Percentiles rank a stretch among this genome's conserved stretches.
phyloP scores from a whole-genome alignment of 1,284 basidiomycete species.

The Ceratobasidium sp. region DNA sequence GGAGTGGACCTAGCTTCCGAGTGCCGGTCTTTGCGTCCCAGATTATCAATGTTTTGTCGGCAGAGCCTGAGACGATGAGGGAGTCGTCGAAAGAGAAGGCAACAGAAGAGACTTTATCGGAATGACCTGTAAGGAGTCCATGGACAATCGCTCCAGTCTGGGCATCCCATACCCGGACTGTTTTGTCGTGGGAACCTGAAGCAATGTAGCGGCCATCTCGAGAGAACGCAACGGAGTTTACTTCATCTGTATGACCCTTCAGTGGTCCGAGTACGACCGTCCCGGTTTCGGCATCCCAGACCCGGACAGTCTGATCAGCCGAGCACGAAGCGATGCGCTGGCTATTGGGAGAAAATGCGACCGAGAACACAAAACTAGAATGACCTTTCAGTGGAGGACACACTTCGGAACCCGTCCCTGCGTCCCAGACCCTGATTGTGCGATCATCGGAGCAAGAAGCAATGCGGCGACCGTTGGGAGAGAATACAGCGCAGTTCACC shows the following conservation, averaged over 20 bases:
- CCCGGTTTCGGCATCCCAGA: neutral
- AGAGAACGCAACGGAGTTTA: neutral
- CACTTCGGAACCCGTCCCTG: neutral
- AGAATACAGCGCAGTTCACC: neutral
- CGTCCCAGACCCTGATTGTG: conserved; percentile 11
- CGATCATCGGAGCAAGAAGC: conserved; percentile 9
- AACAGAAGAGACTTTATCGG: neutral
- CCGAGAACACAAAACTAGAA: neutral
- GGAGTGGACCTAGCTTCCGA: neutral
- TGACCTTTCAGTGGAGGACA: neutral
- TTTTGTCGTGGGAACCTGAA: too few species aligned
- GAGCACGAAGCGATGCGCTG: neutral
- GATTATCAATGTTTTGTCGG: neutral
- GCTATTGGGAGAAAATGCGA: conserved; percentile 6
- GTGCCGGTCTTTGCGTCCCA: conserved; percentile 2
- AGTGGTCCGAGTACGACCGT: neutral
- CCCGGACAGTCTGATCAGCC: neutral
- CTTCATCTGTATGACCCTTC: neutral
- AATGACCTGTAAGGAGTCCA: neutral
- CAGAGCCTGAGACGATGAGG: neutral
- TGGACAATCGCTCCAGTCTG: neutral
- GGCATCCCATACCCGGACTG: too few species aligned
- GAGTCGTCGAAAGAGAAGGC: too few species aligned
- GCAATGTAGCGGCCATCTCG: too few species aligned
- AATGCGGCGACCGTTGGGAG: neutral